Percentiles rank a stretch among this genome's conserved stretches.
phyloP scores from a whole-genome alignment of 805 yeast genomes.

The Tetrapisispora phaffii region DNA sequence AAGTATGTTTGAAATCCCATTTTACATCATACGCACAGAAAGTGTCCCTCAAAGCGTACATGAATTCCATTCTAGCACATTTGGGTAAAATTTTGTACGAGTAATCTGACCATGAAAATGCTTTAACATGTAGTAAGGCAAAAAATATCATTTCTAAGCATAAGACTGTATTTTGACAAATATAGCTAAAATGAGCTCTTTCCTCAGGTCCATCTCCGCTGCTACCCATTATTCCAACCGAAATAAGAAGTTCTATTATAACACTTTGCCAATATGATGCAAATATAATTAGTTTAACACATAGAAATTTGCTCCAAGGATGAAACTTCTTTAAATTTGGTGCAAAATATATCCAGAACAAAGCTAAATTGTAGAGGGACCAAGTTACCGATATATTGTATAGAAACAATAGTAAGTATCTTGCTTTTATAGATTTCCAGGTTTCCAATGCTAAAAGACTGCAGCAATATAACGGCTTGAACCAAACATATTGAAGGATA shows the following conservation, averaged over 20 bases:
- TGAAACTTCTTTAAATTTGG: constrained; percentile 64
- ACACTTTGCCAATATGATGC: constrained; percentile 98
- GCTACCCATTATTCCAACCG: constrained; percentile 33
- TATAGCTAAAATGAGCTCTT: constrained; percentile 37
- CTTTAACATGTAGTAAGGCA: constrained; percentile 79
- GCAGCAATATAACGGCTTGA: constrained; percentile 73
- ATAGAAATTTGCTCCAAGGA: constrained; percentile 86
- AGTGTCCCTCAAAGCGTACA: constrained; percentile 65
- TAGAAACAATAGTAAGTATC: constrained; percentile 41
- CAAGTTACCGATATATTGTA: constrained; percentile 76
- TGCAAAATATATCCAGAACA: constrained; percentile 89
- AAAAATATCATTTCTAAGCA: constrained; percentile 80
- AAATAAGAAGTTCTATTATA: constrained; percentile 43
- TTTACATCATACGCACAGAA: constrained; percentile 67
- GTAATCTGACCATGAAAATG: constrained; percentile 73
- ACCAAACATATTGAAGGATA: constrained; percentile 88
- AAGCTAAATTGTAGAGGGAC: constrained; percentile 74
- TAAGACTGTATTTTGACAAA: constrained; percentile 67
- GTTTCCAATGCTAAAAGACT: constrained; percentile 38
- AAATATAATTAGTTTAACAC: constrained; percentile 88
- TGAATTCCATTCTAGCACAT: constrained; percentile 52
- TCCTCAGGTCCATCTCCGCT: constrained; percentile 20
- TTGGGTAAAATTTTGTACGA: constrained; percentile 52
- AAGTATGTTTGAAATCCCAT: constrained; percentile 63
- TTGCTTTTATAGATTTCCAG: constrained; percentile 38